Conservation (phyloP, 495 filamentous ascomycete genomes). For the Halenospora varia region DNA sequence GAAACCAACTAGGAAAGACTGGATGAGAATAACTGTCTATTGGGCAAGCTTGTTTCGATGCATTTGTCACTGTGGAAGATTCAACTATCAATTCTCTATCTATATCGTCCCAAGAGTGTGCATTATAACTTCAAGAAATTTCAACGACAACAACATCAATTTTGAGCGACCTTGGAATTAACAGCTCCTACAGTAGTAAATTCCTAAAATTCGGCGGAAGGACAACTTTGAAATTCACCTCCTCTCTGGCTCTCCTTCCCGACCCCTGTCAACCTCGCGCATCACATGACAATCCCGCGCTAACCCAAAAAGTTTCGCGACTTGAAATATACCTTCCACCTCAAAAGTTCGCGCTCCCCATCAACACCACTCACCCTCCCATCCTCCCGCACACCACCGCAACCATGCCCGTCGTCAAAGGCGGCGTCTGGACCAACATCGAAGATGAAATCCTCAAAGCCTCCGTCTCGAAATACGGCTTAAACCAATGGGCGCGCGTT, state of each 20-base stretch:
- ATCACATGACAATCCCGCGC: neutral
- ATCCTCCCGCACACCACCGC: slow-evolving; percentile 13
- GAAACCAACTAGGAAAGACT: too few relatives aligned
- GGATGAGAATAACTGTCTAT: too few relatives aligned
- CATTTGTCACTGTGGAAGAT: too few relatives aligned
- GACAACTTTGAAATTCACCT: too few relatives aligned
- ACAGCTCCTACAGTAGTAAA: too few relatives aligned
- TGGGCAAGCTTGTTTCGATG: too few relatives aligned
- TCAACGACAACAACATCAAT: too few relatives aligned
- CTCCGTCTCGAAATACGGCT: slow-evolving; percentile 90
- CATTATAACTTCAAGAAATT: too few relatives aligned
- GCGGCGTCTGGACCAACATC: slow-evolving; percentile 83
- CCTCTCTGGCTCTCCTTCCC: neutral
- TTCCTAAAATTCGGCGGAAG: too few relatives aligned
- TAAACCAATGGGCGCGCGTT: slow-evolving; percentile 98
- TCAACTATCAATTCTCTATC: too few relatives aligned
- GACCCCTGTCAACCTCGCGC: neutral
- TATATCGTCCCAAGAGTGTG: too few relatives aligned
- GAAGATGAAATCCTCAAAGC: slow-evolving; percentile 96
- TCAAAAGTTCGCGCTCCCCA: neutral
- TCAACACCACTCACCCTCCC: slow-evolving; percentile 2
- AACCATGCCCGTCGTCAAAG: slow-evolving; percentile 95
- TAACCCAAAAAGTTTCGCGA: neutral
- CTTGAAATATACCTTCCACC: neutral
- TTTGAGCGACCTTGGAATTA: too few relatives aligned